Evolutionary conservation across 306 rosid species (phyloP), one percentile per base, ranked within the genome.

Genomic region (Medicago arabica): DNA sequence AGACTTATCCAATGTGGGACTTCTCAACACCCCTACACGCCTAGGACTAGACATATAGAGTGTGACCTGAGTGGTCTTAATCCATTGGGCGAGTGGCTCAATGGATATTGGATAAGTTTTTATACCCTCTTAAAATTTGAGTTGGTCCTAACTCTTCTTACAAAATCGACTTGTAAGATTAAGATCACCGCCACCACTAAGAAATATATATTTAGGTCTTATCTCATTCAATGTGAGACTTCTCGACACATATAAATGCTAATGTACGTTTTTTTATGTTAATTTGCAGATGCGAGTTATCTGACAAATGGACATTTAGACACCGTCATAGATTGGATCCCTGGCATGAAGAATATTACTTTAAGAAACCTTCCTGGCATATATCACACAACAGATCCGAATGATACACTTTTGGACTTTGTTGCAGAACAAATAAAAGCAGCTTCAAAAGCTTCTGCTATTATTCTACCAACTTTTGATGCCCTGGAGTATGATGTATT

Each of bases 291-390:
- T 80, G 75, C 67, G 10, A 83, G 11, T 62, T 53, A 77, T 70
- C 61, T 80, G 6, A 74, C 72, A 70, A 83, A 80, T 50, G 82
- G 85, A 13, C 78, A 74, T 58, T 38, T 80, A 39, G 85, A 86
- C 43, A 81, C 78, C 23, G 23, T 54, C 43, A 78, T 83, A 57
- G 77, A 86, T 19, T 81, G 85, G 85, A 86, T 86, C 8, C 85
- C 84, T 25, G 80, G 85, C 69, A 75, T 83, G 85, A 78, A 83
- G 67, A 72, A 78, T 17, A 71, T 86, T 49, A 17, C 62, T 40
- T 63, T 86, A 2, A 78, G 81, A 58, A 81, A 83, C 15, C 78
- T 80, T 75, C 89, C 79, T 2, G 75, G 76, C 2, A 82, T 76
- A 19, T 68, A 64, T 28, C 74, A 71, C 0, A 79, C 83, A 18